Base-by-base conservation (phyloP, 495 filamentous ascomycete genomes). In the Aspergillus affinis region DNA sequence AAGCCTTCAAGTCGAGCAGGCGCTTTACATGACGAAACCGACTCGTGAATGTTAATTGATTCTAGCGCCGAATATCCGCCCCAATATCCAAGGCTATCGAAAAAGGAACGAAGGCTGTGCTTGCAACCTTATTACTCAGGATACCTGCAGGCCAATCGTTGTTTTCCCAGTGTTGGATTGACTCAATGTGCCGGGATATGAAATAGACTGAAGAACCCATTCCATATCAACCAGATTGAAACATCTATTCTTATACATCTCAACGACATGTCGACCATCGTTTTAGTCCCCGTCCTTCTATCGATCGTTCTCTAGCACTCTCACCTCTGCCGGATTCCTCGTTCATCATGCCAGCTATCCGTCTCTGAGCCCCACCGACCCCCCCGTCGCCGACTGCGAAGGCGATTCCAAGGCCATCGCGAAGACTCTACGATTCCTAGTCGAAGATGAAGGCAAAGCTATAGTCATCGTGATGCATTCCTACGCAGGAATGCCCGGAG, bases 391-490 rank as follows among this genome's bases (percentile, higher is more conserved):
- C 12, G 63, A 69, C 51, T 70, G 65, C 27, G 23, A 66, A 15
- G 36, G 62, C 1, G 64, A 71, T 32, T 50, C 62, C 17, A 54
- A 62, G 8, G 62, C 51, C 26, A 65, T 75, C 15, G n/a, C 46
- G 5, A 47, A 45, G 0, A 48, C 29, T 2, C 36, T 69, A 18
- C 54, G 32, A 20, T 48, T 62, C 13, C 23, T 71, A 7, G 61
- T 74, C 0, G 71, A 69, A 36, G 60, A 67, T 8, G 61, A 59
- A 27, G 69, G 71, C 29, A 32, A 32, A 32, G 59, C 60, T 52
- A 69, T 74, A 21, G 60, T 72, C 7, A 55, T 74, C 1, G 26
- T 74, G 8, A 61, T 72, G 61, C 73, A 75, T 54, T 74, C 71
- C 0, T 75, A 75, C 49, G 70, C 63, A 0, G 67, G 69, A 4